Evolutionary conservation across 1,284 basidiomycete genomes (phyloP), one percentile per base, ranked within the genome.

Genomic region (Papiliotrema nemorosa): DNA sequence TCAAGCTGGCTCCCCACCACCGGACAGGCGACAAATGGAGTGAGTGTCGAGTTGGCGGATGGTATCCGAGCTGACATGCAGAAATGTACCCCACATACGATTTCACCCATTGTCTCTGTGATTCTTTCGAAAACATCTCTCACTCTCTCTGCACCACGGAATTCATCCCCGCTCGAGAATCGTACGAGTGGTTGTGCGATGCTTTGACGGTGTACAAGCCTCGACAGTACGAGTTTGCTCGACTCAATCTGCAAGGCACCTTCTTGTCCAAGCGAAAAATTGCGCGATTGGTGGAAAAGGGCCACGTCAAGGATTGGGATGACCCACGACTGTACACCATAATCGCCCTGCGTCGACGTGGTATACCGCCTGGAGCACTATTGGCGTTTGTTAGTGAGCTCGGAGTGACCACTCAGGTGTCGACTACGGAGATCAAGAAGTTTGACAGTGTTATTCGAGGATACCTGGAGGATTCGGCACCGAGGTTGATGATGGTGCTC

Each of bases 91-190:
- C 94, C 3, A 97, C 94, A 4, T 99, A 99, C 73, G 96, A 99
- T 74, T 98, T 96, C 71, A 97, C 96, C 0, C 96, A 99, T 78
- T 98, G 96, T 76, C 78, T 99, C 51, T 90, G 91, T 55, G 96
- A 99, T 83, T 96, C 91, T 66, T 88, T 99, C 68, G 96, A 99
- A 74, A 97, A 97, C 74, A 97, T 99, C 66, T 91, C 92, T 91
- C 96, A 99, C 79, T 98, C 96, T 3, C 80, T 99, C 18, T 99
- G 96, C 72, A 99, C 96, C 1, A 86, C 84, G 36, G 96, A 99
- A 73, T 99, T 99, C 72, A 86, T 97, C 61, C 84, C 87, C n/a
- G 91, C 93, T 9, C 87, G 96, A 49, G 89, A 93, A 68, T 96
- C 92, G 1, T 98, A 99, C 74, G 96, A 99, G 67, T 99, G 96